Percentiles rank a stretch among this genome's conserved stretches.
phyloP scores from a whole-genome alignment of 164 flowering plant species.

The Tetrastigma voinierianum region DNA sequence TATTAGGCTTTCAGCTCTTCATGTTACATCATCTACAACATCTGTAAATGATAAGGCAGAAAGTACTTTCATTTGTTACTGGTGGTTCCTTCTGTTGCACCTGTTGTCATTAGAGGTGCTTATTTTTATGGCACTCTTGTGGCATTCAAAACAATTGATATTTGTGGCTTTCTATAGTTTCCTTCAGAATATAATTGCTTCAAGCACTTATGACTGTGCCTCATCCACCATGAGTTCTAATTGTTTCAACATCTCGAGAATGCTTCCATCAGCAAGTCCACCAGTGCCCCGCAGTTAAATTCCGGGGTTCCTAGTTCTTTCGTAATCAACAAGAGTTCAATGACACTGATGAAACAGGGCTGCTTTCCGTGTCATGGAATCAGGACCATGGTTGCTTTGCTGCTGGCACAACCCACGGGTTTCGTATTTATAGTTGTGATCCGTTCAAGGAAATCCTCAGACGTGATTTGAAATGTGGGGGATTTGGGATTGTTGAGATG shows the following conservation, averaged over 20 bases:
- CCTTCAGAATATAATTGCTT: conserved; percentile 4
- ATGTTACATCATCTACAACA: no score
- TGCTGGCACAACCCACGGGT: conserved; percentile 39
- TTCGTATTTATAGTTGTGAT: conserved; percentile 42
- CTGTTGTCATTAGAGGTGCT: background rate
- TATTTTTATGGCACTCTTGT: background rate
- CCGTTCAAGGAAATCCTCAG: conserved; percentile 42
- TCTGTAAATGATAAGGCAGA: no score
- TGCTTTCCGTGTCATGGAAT: conserved; percentile 37
- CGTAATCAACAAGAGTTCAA: conserved; percentile 14
- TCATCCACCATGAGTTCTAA: conserved; percentile 28
- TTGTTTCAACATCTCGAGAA: conserved; percentile 22
- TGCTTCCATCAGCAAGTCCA: conserved; percentile 7
- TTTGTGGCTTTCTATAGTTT: background rate
- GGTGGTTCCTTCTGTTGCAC: no score
- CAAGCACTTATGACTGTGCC: conserved; percentile 7
- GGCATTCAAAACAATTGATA: background rate
- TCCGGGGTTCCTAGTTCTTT: conserved; percentile 21
- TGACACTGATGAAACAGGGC: conserved; percentile 27
- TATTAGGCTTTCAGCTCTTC: no score
- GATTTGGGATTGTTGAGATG: conserved; percentile 52
- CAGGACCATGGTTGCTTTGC: conserved; percentile 47
- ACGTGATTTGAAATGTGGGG: conserved; percentile 42
- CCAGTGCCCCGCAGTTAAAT: conserved; percentile 14
- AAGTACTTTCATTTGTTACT: no score